A percentile compares a stretch with the other conserved stretches of the same genome.
phyloP scores from a whole-genome alignment of 805 yeast species.

The Wickerhamomyces rabaulensis region DNA sequence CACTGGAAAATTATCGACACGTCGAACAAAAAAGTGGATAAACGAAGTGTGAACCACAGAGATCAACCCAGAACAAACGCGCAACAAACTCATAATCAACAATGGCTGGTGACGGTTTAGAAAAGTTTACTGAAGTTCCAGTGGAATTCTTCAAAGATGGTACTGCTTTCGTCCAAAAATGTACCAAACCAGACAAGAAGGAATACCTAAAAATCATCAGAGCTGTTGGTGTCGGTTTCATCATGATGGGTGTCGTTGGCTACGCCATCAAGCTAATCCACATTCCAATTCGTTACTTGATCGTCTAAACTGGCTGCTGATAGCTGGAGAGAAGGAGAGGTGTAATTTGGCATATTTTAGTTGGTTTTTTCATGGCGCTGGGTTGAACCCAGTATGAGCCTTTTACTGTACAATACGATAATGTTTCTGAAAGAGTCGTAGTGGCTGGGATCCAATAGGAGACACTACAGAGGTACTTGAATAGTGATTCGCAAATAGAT shows the following conservation, averaged over 20 bases:
- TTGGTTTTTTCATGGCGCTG: neutral
- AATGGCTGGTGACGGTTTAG: slow-evolving; percentile 55
- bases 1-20: slow-evolving; percentile 1
- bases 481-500: too few species aligned
- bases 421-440: neutral
- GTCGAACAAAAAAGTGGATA: neutral
- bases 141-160: slow-evolving; percentile 91
- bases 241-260: slow-evolving; percentile 97
- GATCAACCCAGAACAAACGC: neutral
- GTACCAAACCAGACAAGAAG: slow-evolving; percentile 87
- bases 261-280: slow-evolving; percentile 90
- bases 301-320: slow-evolving; percentile 48
- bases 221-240: slow-evolving; percentile 95
- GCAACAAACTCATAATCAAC: neutral
- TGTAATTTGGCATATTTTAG: neutral
- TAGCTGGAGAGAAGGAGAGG: neutral
- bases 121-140: slow-evolving; percentile 80
- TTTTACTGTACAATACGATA: slow-evolving; percentile 2
- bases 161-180: slow-evolving; percentile 77
- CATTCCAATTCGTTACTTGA: slow-evolving; percentile 93
- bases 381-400: neutral
- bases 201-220: slow-evolving; percentile 86
- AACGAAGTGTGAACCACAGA: neutral
- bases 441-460: neutral
- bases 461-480: too few species aligned